phyloP scores from a whole-genome alignment of 768 basidiomycete genomes.

The Lactarius tabidus region DNA sequence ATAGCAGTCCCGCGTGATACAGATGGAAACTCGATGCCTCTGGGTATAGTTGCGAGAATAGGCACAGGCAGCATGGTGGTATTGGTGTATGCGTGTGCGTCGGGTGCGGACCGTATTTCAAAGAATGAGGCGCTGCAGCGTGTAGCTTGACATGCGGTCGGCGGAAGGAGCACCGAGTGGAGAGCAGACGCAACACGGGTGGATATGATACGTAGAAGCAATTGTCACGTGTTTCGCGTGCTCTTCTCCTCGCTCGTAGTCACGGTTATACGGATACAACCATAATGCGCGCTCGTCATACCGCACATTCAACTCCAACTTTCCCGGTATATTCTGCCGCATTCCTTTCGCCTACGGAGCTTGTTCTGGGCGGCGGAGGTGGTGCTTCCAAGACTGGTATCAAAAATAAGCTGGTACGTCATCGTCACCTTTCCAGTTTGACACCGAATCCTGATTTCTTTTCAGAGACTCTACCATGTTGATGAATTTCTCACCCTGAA shows the following conservation, averaged over 20 bases:
- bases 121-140: not conserved
- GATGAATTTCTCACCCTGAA: slow-evolving; percentile 49
- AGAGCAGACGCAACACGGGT: not conserved
- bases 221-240: not conserved
- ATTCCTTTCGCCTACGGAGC: slow-evolving; percentile 64
- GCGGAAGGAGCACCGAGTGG: not conserved
- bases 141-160: slow-evolving; percentile 6
- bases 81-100: not conserved
- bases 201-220: not conserved
- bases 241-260: not conserved
- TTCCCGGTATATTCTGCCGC: slow-evolving; percentile 90
- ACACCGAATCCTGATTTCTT: not conserved
- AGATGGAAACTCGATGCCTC: slow-evolving; percentile 45
- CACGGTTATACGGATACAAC: not conserved
- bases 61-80: not conserved
- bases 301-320: slow-evolving; percentile 64
- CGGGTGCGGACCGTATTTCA: not conserved
- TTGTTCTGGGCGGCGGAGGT: slow-evolving; percentile 88
- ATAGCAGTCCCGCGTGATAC: slow-evolving; percentile 55
- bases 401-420: slow-evolving; percentile 86
- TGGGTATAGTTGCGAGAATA: not conserved
- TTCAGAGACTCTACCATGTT: slow-evolving; percentile 67
- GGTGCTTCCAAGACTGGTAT: slow-evolving; percentile 85
- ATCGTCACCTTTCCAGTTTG: not conserved
- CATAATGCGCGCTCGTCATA: slow-evolving; percentile 77